These are phyloP conservation scores for Microdochium bolleyi DNA, from an alignment of 2,329 filamentous ascomycete genomes.

Conservation along the genomic window DNA sequence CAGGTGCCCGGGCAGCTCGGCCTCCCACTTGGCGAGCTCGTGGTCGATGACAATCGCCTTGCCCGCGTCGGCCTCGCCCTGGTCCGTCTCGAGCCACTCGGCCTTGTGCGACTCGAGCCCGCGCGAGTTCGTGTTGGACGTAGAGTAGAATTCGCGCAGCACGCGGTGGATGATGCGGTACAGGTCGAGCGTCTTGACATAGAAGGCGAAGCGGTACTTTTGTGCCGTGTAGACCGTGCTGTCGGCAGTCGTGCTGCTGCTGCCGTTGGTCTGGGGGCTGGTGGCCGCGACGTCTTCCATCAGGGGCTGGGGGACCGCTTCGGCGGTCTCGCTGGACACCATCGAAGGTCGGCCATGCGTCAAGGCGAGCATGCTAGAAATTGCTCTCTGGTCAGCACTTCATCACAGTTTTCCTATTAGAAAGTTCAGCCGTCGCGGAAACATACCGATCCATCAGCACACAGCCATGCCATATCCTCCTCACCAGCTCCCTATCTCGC, in stretches of 20 bases:
- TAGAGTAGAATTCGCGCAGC: conserved; percentile 18
- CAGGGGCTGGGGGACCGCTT: conserved; percentile 17
- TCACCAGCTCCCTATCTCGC: conserved; percentile 15
- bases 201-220: conserved; percentile 15
- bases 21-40: conserved; percentile 21
- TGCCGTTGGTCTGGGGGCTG: not conserved
- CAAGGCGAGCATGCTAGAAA: conserved; percentile 23
- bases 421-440: no score
- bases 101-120: conserved; percentile 1
- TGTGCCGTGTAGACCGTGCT: not conserved
- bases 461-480: conserved; percentile 27
- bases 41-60: conserved; percentile 22
- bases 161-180: conserved; percentile 28
- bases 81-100: conserved; percentile 1
- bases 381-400: rapidly evolving
- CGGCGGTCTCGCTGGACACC: conserved; percentile 17
- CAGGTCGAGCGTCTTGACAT: conserved; percentile 23
- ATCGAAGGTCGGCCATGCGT: conserved; percentile 26
- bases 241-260: conserved; percentile 5
- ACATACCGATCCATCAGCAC: conserved; percentile 28
- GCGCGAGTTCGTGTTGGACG: not conserved
- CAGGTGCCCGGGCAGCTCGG: conserved; percentile 15
- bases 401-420: no score
- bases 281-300: not conserved
- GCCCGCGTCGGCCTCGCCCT: conserved; percentile 17